Conservation (phyloP, 1,284 basidiomycete genomes). For the Psilocybe mexicana region DNA sequence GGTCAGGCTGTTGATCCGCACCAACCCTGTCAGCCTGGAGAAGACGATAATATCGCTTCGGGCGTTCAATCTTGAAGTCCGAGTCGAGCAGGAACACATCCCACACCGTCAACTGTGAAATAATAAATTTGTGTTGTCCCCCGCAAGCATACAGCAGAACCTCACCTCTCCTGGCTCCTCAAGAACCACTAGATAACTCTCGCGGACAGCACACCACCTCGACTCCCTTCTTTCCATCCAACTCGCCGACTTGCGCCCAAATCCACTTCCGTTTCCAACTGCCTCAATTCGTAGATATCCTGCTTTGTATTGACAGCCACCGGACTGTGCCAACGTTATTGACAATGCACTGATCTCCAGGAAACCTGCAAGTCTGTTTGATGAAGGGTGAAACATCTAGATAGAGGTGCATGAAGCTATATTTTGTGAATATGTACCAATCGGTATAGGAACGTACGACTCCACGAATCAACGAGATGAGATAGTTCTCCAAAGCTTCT, state of each 20-base stretch:
- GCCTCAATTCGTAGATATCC: slow-evolving; percentile 75
- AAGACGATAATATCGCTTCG: slow-evolving; percentile 76
- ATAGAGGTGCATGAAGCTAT: not conserved
- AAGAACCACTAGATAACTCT: slow-evolving; percentile 89
- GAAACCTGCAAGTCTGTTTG: slow-evolving; percentile 92
- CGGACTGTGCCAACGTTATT: slow-evolving; percentile 79
- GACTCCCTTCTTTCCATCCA: slow-evolving; percentile 74
- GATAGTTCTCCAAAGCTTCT: slow-evolving; percentile 85
- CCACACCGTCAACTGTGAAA: slow-evolving; percentile 69
- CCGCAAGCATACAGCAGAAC: slow-evolving; percentile 2
- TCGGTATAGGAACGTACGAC: slow-evolving; percentile 61
- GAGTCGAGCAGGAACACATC: slow-evolving; percentile 94
- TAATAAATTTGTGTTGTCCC: slow-evolving; percentile 11
- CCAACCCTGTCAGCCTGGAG: slow-evolving; percentile 29
- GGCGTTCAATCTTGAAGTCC: slow-evolving; percentile 86
- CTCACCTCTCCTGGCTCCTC: slow-evolving; percentile 85
- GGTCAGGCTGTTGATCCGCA: slow-evolving; percentile 4
- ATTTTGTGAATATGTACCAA: slow-evolving; percentile 3
- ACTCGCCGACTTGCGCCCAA: slow-evolving; percentile 63
- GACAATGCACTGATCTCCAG: slow-evolving; percentile 93
- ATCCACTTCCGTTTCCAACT: slow-evolving; percentile 48
- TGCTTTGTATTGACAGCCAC: slow-evolving; percentile 87
- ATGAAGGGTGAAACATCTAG: slow-evolving; percentile 95
- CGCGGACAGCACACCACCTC: slow-evolving; percentile 93
- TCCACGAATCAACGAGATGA: slow-evolving; percentile 85